Base-by-base conservation (phyloP, 306 rosid species). In the Sicyos baderoa region DNA sequence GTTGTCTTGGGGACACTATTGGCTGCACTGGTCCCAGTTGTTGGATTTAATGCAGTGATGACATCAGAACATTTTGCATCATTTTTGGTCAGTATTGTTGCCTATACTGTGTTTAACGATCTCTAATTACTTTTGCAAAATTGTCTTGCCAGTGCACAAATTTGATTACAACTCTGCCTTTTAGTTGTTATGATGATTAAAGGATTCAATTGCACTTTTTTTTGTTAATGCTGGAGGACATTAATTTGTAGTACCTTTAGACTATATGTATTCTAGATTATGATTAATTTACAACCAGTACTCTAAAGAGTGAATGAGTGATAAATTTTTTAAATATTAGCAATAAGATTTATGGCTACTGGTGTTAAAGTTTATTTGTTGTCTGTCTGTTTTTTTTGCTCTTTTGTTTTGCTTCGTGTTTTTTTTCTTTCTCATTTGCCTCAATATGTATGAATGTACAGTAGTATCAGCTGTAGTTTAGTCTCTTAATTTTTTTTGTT, bases 41-140 rank as follows among this genome's bases (percentile, higher is more conserved):
- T 94, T 77, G 99, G 99, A 73, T 94, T 94, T 65, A 94, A 94
- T 76, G 99, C 99, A 37, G 96, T 94, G 51, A 84, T 94, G 93
- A 94, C 99, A 62, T 94, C 99, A 22, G 99, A 94, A 79, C 97
- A 94, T 81, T 94, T 94, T 83, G 97, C 91, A 25, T 94, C 99
- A 47, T 94, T 94, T 79, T 83, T 94, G 90, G 99, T 90, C 72
- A 84, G 96, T 75, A 56, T 54, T 54, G 5, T 64, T 51, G 23
- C 23, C 25, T 45, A 54, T 67, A 67, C 37, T 23, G 25, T 48
- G n/a, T 8, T 3, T 49, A 25, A 40, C 0, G n/a, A 25, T 16
- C 45, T 67, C 23, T 49, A 23, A 45, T 48, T 67, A 22, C 48
- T 23, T 67, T 25, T 47, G 15, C 45, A 7, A 49, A 7, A 15